Conservation (phyloP, 2,329 filamentous ascomycete species). For the Penicillium sclerotigenum region DNA sequence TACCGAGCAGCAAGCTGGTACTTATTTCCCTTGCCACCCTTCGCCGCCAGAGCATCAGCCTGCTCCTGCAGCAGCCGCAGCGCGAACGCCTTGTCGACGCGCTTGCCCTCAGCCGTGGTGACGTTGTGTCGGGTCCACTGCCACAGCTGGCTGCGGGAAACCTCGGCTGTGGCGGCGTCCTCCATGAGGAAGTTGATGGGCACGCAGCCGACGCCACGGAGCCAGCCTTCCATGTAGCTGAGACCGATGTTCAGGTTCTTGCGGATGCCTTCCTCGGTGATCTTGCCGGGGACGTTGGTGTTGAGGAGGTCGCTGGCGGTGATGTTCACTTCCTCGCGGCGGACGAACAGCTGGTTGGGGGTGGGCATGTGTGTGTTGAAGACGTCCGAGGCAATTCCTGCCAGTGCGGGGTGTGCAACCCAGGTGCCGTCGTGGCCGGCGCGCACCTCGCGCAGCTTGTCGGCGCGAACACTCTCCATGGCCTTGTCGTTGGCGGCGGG, state of each 20-base stretch:
- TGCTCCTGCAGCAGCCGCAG: constrained; percentile 84
- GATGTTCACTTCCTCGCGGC: constrained; percentile 84
- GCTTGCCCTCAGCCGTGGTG: constrained; percentile 81
- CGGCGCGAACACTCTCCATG: constrained; percentile 87
- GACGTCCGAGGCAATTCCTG: constrained; percentile 79
- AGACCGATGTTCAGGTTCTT: constrained; percentile 98
- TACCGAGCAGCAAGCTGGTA: constrained; percentile 87
- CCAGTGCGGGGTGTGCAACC: constrained; percentile 94
- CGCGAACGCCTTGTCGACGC: constrained; percentile 87
- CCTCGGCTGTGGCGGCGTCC: constrained; percentile 94
- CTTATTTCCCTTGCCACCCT: constrained; percentile 85
- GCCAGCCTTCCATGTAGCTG: constrained; percentile 98
- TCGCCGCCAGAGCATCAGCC: constrained; percentile 68
- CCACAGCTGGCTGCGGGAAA: constrained; percentile 91
- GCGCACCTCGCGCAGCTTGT: constrained; percentile 93
- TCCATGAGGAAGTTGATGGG: constrained; percentile 99
- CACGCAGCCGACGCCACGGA: constrained; percentile 89
- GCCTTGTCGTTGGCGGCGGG: constrained; percentile 85
- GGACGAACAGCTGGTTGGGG: constrained; percentile 90
- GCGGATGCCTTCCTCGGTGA: constrained; percentile 92
- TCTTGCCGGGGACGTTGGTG: constrained; percentile 91
- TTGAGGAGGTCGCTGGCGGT: constrained; percentile 88
- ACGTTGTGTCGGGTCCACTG: constrained; percentile 81
- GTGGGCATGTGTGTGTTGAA: constrained; percentile 99
- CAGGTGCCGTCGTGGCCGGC: constrained; percentile 96